Conservation (phyloP, 352 stramenopile genomes). For the Detonula confervacea region DNA sequence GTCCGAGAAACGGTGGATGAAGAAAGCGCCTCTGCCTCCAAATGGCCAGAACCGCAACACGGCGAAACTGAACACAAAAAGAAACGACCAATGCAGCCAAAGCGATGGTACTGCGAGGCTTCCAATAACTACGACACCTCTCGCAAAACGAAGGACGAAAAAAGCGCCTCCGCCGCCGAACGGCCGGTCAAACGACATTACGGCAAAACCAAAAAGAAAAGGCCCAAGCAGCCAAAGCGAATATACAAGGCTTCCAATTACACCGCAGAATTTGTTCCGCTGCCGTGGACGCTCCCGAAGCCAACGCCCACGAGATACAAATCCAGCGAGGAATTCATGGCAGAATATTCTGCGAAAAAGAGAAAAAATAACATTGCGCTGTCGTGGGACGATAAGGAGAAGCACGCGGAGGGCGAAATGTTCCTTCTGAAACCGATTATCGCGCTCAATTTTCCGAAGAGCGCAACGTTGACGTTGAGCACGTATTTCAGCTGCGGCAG, state of each 20-base stretch:
- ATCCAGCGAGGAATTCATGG: constrained; percentile 55
- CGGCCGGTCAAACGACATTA: no score
- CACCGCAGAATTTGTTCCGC: constrained; percentile 27
- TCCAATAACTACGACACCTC: no score
- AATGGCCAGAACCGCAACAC: no score
- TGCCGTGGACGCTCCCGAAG: constrained; percentile 55
- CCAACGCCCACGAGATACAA: constrained; percentile 19
- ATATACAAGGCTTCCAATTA: constrained; percentile 38
- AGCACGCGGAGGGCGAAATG: constrained; percentile 21
- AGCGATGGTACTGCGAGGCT: no score
- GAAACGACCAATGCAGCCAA: no score
- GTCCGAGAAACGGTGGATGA: no score
- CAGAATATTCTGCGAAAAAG: constrained; percentile 46
- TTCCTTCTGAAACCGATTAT: constrained; percentile 54
- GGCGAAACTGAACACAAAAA: no score
- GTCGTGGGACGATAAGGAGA: constrained; percentile 41
- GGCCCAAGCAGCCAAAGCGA: not conserved
- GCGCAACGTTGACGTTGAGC: constrained; percentile 54
- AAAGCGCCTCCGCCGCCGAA: no score
- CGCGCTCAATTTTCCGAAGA: constrained; percentile 54
- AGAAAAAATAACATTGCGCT: constrained; percentile 31
- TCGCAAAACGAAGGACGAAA: no score
- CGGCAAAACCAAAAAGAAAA: constrained; percentile 15
- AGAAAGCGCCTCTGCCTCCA: no score
- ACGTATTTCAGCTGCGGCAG: constrained; percentile 56